Evolutionary conservation across 1,284 basidiomycete species (phyloP), one percentile per base, ranked within the genome.

Genomic region (Phaffia rhodozyma): DNA sequence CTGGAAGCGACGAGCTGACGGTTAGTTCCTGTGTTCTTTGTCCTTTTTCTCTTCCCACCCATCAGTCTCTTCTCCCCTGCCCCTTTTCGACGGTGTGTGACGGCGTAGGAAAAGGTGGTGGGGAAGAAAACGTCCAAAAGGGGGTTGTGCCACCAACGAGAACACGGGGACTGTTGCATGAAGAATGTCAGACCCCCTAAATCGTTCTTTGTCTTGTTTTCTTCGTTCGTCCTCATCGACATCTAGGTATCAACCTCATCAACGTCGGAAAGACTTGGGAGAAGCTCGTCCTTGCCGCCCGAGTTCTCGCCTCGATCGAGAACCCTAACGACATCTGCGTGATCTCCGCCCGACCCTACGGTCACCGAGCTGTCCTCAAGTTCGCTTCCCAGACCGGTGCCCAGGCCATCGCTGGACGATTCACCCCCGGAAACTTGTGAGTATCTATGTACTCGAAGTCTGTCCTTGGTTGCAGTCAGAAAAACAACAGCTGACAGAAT

Each of bases 211-310:
- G 38, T 55, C 34, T 50, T 43, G 52, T 43, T 54, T 53, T 55
- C 3, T 48, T 11, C 30, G 16, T 52, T 5, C 38, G 4, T 6
- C 38, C 38, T 43, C 38, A 11, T 43, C 13, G 13, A 27, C 47
- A 43, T 63, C 43, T 74, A 91, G 89, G 92, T 72, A 91, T 97
- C 79, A 87, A 97, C 81, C 81, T 98, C 74, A 79, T 97, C 74
- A 97, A 98, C 86, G 86, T 97, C 72, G 93, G 93, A 76, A 97
- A 97, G 85, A 98, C 94, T 71, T 97, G 93, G 94, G 92, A 97
- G 81, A 98, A 98, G 81, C 84, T 98, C 70, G 89, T 96, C 69
- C 82, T 94, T 72, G 91, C 92, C 67, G 92, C 91, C 68, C 89
- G 92, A 77, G 84, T 94, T 75, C 91, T 94, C 73, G 90, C 90